Conservation (phyloP, 1,139 yeast genomes). For the Wickerhamomyces sp. region DNA sequence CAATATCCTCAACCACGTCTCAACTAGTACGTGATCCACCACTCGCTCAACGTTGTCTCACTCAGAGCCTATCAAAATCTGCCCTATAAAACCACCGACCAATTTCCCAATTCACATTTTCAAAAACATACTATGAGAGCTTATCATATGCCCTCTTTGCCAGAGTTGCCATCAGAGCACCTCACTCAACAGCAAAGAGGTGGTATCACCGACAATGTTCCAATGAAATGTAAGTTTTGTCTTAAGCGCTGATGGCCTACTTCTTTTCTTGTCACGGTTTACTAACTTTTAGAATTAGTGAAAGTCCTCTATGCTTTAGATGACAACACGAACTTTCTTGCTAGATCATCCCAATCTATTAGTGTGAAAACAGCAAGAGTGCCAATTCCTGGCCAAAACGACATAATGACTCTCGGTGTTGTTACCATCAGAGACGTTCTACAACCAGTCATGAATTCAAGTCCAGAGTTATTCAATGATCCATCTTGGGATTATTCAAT, state of each 20-base stretch:
- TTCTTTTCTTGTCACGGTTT: too few relatives aligned
- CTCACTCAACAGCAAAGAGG: slow-evolving; percentile 4
- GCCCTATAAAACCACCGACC: too few relatives aligned
- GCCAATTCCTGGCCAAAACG: slow-evolving; percentile 34
- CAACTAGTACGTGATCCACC: too few relatives aligned
- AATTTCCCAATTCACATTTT: too few relatives aligned
- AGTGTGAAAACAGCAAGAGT: slow-evolving; percentile 43
- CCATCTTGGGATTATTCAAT: slow-evolving; percentile 56
- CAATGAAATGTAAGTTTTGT: slow-evolving; percentile 30
- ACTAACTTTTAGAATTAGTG: slow-evolving; percentile 20
- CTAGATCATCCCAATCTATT: slow-evolving; percentile 43
- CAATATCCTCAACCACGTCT: too few relatives aligned
- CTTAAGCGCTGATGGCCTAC: too few relatives aligned
- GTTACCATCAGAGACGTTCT: slow-evolving; percentile 49
- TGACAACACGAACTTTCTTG: slow-evolving; percentile 52
- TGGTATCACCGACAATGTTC: slow-evolving; percentile 11
- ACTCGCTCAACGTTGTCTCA: too few relatives aligned
- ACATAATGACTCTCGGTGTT: slow-evolving; percentile 47
- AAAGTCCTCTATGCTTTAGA: slow-evolving; percentile 60
- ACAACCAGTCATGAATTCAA: slow-evolving; percentile 43
- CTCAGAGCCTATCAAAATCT: too few relatives aligned
- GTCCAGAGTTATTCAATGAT: slow-evolving; percentile 54
- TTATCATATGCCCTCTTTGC: slow-evolving; percentile 24
- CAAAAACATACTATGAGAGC: too few relatives aligned
- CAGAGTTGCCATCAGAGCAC: slow-evolving; percentile 22